Percentiles rank a stretch among this genome's conserved stretches.
phyloP scores from a whole-genome alignment of 495 filamentous ascomycete species.

The Lasiosphaeria miniovina region DNA sequence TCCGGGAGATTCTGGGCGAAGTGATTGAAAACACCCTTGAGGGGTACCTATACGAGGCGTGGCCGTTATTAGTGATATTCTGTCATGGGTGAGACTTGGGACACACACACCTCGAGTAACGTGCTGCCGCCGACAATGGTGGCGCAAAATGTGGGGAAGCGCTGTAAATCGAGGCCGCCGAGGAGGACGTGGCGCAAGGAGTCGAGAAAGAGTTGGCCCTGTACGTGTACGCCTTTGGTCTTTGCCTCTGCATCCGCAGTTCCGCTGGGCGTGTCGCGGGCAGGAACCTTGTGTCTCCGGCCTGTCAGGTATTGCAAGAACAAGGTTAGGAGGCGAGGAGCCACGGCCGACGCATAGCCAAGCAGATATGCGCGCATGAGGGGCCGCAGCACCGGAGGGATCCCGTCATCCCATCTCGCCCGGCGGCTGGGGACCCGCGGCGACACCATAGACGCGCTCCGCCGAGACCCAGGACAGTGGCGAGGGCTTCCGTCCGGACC shows the following conservation, averaged over 20 bases:
- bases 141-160: conserved; percentile 83
- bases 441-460: too few relatives aligned
- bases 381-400: conserved; percentile 52
- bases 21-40: conserved; percentile 25
- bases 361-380: conserved; percentile 71
- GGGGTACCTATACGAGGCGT: conserved; percentile 25
- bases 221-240: not conserved
- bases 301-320: conserved; percentile 42
- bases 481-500: too few relatives aligned
- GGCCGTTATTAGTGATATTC: conserved; percentile 7
- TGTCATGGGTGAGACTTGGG: not conserved
- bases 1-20: conserved; percentile 25
- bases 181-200: conserved; percentile 43
- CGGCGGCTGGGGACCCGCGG: not conserved
- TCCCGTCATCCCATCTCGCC: conserved; percentile 32
- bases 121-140: conserved; percentile 73
- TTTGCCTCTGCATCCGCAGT: not conserved
- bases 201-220: conserved; percentile 34
- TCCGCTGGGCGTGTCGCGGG: conserved; percentile 8
- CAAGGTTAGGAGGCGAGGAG: conserved; percentile 61
- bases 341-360: conserved; percentile 69
- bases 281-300: conserved; percentile 41
- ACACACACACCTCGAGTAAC: conserved; percentile 56
- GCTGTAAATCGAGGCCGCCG: conserved; percentile 48
- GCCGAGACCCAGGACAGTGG: too few relatives aligned